Evolutionary conservation across 2,329 filamentous ascomycete genomes (phyloP).

Genomic region (Chaetomium strumarium): DNA sequence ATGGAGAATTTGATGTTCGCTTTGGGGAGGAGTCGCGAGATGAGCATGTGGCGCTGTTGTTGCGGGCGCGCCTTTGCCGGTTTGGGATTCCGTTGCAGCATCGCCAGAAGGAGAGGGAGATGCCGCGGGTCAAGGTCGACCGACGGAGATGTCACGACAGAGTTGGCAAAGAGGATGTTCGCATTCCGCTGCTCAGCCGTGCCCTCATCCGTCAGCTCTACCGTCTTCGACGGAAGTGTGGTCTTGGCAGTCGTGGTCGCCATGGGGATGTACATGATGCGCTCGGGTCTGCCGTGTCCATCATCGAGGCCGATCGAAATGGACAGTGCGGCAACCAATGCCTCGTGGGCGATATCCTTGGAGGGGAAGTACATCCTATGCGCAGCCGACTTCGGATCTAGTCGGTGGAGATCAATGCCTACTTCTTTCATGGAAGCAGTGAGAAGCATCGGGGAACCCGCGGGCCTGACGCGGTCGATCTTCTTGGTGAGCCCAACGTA

Average conservation of each 20-base stretch:
- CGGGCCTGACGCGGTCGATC: constrained; percentile 61
- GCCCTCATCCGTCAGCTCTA: constrained; percentile 69
- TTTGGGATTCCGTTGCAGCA: constrained; percentile 56
- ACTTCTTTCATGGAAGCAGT: constrained; percentile 96
- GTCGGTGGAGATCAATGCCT: constrained; percentile 82
- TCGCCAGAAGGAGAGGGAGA: constrained; percentile 73
- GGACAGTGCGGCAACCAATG: constrained; percentile 82
- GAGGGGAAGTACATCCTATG: constrained; percentile 98
- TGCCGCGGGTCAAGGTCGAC: constrained; percentile 90
- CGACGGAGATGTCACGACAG: constrained; percentile 92
- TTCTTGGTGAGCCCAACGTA: constrained; percentile 82
- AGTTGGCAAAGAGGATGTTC: constrained; percentile 93
- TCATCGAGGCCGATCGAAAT: constrained; percentile 90
- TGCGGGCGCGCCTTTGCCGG: constrained; percentile 35
- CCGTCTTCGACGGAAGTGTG: constrained; percentile 87
- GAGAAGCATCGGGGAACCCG: constrained; percentile 66
- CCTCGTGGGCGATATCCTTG: constrained; percentile 91
- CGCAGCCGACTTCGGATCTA: constrained; percentile 87
- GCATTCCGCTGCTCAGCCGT: constrained; percentile 79
- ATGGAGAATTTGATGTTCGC: constrained; percentile 92
- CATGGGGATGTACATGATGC: constrained; percentile 92
- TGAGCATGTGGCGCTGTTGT: constrained; percentile 58
- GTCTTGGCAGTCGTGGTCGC: constrained; percentile 92
- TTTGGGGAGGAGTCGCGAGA: constrained; percentile 89
- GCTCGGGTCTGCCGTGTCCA: constrained; percentile 76